phyloP scores from a whole-genome alignment of 352 stramenopile species.

The Globisporangium rhizosaccharum region DNA sequence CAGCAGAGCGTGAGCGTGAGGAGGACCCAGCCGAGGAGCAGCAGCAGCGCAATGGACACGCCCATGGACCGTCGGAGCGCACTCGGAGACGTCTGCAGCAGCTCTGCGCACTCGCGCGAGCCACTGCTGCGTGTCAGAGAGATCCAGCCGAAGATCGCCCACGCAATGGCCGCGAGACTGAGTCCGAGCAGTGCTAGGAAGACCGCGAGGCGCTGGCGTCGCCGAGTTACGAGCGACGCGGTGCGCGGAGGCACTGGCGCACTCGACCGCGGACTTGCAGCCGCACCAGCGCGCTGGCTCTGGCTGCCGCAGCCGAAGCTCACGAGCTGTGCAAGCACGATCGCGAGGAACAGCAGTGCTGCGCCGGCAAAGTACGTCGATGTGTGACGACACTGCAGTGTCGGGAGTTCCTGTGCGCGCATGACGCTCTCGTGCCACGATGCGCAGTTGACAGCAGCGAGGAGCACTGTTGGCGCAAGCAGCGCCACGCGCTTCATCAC shows the following conservation, averaged over 20 bases:
- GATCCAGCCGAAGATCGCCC: slow-evolving; percentile 18
- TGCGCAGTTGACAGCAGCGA: slow-evolving; percentile 17
- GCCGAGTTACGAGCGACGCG: background rate
- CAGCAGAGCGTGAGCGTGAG: slow-evolving; percentile 47
- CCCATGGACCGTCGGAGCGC: slow-evolving; percentile 7
- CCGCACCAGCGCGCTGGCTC: background rate
- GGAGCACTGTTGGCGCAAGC: slow-evolving; percentile 20
- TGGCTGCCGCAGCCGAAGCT: background rate
- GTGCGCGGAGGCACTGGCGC: background rate
- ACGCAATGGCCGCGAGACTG: slow-evolving; percentile 17
- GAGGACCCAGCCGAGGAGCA: slow-evolving; percentile 27
- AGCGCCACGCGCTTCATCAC: slow-evolving; percentile 28
- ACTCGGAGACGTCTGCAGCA: background rate
- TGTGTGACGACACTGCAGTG: background rate
- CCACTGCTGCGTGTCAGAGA: slow-evolving; percentile 8
- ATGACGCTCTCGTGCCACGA: slow-evolving; percentile 22
- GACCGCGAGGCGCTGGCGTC: slow-evolving; percentile 9
- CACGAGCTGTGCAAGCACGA: slow-evolving; percentile 12
- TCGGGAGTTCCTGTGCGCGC: background rate
- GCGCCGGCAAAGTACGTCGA: slow-evolving; percentile 23
- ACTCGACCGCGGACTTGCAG: background rate
- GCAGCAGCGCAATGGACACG: slow-evolving; percentile 25
- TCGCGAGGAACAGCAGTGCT: slow-evolving; percentile 15
- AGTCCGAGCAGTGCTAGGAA: slow-evolving; percentile 12
- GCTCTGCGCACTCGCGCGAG: background rate